These are phyloP conservation scores for Ricinus communis DNA, from an alignment of 345 rosid species.

Conservation along the genomic window DNA sequence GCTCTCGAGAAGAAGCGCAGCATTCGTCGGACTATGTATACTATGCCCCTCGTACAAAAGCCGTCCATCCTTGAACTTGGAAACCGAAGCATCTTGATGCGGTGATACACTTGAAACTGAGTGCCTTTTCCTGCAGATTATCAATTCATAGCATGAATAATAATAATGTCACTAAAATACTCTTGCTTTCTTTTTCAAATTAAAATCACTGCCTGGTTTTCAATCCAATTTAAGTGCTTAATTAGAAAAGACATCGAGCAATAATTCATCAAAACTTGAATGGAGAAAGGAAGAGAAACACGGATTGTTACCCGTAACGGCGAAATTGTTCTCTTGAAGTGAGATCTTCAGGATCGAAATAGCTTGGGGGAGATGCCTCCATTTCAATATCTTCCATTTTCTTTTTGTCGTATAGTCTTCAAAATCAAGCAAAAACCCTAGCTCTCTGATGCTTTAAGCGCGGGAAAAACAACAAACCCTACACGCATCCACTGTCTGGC, in stretches of 20 bases:
- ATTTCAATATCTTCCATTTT: slow-evolving; percentile 69
- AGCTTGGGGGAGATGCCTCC: slow-evolving; percentile 77
- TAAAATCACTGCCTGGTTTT: no score
- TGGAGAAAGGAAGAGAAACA: background rate
- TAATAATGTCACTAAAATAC: no score
- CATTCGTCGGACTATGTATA: slow-evolving; percentile 88
- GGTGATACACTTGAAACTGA: slow-evolving; percentile 60
- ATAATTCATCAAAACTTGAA: background rate
- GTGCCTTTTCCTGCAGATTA: slow-evolving; percentile 62
- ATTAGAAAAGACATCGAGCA: background rate
- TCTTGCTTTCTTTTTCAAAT: no score
- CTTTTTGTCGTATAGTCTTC: no score
- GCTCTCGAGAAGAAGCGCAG: slow-evolving; percentile 87
- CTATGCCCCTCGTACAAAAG: slow-evolving; percentile 69
- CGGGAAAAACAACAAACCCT: slow-evolving; percentile 4
- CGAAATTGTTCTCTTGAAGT: slow-evolving; percentile 71
- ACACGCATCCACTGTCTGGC: no score
- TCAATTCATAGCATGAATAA: background rate
- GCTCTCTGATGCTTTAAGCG: background rate
- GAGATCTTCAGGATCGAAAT: slow-evolving; percentile 71
- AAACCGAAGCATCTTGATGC: slow-evolving; percentile 41
- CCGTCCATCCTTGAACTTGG: slow-evolving; percentile 60
- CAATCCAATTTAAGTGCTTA: no score
- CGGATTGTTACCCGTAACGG: slow-evolving; percentile 69
- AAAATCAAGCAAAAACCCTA: background rate